Evolutionary conservation across 2,329 filamentous ascomycete genomes (phyloP).

Genomic region (Apiospora kogelbergensis): DNA sequence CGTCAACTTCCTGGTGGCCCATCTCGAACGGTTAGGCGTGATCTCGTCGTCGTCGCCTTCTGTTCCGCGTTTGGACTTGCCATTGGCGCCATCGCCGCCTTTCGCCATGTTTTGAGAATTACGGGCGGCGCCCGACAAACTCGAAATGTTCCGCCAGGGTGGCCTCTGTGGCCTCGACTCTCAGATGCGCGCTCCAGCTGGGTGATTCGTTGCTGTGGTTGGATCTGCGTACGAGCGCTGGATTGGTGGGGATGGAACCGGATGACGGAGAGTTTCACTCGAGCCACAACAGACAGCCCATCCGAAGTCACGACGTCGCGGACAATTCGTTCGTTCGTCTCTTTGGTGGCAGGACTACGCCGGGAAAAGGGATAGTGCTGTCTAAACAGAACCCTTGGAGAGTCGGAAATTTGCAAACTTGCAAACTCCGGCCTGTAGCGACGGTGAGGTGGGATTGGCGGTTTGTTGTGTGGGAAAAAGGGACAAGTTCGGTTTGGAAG

Average conservation of each 20-base stretch:
- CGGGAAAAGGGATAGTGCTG: neutral
- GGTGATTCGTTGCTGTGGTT: slow-evolving; percentile 10
- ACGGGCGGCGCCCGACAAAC: slow-evolving; percentile 45
- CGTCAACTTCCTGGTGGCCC: slow-evolving; percentile 89
- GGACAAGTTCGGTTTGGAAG: neutral
- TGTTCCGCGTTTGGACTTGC: slow-evolving; percentile 19
- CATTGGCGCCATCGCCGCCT: slow-evolving; percentile 26
- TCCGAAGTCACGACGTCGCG: slow-evolving; percentile 4
- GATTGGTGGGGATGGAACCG: neutral
- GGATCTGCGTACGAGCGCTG: neutral
- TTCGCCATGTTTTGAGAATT: slow-evolving; percentile 35
- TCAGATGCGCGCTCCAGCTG: neutral
- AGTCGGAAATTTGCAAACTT: neutral
- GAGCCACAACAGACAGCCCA: slow-evolving; percentile 4
- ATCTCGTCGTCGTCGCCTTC: slow-evolving; percentile 33
- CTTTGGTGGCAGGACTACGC: neutral
- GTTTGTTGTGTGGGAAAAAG: slow-evolving; percentile 7
- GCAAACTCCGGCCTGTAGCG: slow-evolving; percentile 1
- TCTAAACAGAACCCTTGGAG: neutral
- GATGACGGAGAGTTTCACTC: slow-evolving; percentile 1
- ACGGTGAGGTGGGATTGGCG: neutral
- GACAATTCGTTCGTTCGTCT: slow-evolving; percentile 3
- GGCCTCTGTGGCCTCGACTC: slow-evolving; percentile 30
- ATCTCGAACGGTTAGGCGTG: slow-evolving; percentile 79
- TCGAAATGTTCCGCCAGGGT: slow-evolving; percentile 41